Base-by-base conservation (phyloP, 2,329 filamentous ascomycete species). In the Corniculantispora saksenae region DNA sequence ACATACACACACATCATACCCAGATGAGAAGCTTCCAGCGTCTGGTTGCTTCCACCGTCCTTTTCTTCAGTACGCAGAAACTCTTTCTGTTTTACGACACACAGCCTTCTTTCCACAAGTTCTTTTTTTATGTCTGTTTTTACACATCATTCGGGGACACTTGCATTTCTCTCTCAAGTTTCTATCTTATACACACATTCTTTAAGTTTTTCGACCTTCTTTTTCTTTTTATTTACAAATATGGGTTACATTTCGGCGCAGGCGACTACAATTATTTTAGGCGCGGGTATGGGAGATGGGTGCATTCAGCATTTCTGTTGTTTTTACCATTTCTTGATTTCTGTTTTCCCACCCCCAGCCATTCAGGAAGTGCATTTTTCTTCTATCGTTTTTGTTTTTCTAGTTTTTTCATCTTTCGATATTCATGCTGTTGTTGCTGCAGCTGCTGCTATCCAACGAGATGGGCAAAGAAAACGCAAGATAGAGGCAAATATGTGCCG, bases 151-250 rank as follows among this genome's bases (percentile, higher is more conserved):
- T 63, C 48, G 67, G 51, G 60, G 38, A 48, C 21, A 35, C 61
- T 54, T 9, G 40, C 53, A 63, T 54, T 35, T 43, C n/a, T n/a
- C n/a, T 43, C 38, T 43, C 38, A 4, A 13, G 10, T 43, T 43
- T 43, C 13, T 50, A 29, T 13, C 61, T 21, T 63, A 43, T 57
- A 56, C 43, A 63, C 29, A 63, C 61, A 58, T 43, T 64, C 61
- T 25, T 54, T 58, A 32, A 66, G 71, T 59, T 47, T 51, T n/a
- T n/a, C n/a, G n/a, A n/a, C n/a, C n/a, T n/a, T n/a, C n/a, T n/a
- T n/a, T n/a, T 8, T 55, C 35, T 13, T 68, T 73, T 69, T 72
- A 69, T 72, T 64, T 59, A 65, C 51, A 61, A 43, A 57, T 25
- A 53, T 61, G 57, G 63, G 54, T 43, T 63, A 64, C 50, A 67